phyloP scores from a whole-genome alignment of 1,284 basidiomycete genomes.

The Trichosporon faecale region DNA sequence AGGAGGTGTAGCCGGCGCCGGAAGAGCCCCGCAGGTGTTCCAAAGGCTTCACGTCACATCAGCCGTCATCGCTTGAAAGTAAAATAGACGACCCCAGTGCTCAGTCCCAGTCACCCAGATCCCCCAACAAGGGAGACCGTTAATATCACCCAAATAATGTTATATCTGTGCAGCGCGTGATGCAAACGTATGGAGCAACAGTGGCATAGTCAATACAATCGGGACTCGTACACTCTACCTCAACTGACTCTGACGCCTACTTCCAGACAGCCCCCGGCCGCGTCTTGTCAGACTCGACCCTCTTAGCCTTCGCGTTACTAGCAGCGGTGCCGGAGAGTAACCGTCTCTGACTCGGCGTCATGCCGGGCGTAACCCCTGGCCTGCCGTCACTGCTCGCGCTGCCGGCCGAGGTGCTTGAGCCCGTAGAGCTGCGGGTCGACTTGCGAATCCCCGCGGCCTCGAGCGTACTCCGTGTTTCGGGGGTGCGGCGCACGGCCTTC shows the following conservation, averaged over 20 bases:
- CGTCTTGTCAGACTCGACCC: neutral
- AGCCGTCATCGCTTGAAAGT: neutral
- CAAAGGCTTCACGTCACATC: no score
- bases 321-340: neutral
- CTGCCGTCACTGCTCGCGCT: neutral
- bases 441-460: neutral
- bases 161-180: neutral
- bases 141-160: neutral
- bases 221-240: neutral
- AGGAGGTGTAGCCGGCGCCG: neutral
- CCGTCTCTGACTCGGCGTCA: neutral
- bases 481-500: neutral
- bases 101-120: no score
- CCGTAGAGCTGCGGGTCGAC: neutral
- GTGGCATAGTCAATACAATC: neutral
- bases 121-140: no score
- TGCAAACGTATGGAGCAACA: neutral
- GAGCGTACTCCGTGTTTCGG: neutral
- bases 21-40: no score
- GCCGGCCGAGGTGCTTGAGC: neutral
- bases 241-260: neutral
- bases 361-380: neutral
- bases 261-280: neutral
- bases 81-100: no score
- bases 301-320: neutral